phyloP scores from a whole-genome alignment of 2,329 filamentous ascomycete species.

The Sclerotinia glacialis region DNA sequence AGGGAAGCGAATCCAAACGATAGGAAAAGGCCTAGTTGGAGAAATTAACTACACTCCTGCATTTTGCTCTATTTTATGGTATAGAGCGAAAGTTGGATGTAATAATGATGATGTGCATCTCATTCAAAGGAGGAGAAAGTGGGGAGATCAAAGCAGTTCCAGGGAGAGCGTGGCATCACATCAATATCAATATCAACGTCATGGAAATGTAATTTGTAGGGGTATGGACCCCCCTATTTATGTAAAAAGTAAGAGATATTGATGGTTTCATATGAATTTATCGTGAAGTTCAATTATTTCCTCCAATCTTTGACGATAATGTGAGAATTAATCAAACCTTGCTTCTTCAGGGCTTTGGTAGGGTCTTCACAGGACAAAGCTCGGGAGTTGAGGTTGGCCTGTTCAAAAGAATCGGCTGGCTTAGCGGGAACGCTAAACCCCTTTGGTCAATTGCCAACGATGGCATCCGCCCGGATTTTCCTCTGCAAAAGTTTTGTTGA shows the following conservation, averaged over 20 bases:
- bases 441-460: conserved; percentile 17
- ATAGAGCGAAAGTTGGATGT: background rate
- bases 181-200: background rate
- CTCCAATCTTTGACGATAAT: background rate
- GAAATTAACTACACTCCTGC: background rate
- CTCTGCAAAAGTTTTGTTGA: conserved; percentile 15
- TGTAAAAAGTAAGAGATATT: background rate
- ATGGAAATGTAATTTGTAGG: background rate
- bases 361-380: conserved; percentile 12
- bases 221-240: conserved; percentile 5
- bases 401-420: conserved; percentile 16
- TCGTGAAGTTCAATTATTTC: conserved; percentile 1
- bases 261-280: background rate
- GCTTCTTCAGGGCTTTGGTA: conserved; percentile 2
- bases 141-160: background rate
- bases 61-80: background rate
- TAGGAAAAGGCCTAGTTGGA: background rate
- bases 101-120: background rate
- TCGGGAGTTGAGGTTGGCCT: conserved; percentile 16
- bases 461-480: conserved; percentile 18
- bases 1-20: background rate
- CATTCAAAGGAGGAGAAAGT: background rate
- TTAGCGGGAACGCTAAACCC: conserved; percentile 21
- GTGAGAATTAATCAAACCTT: background rate
- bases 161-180: background rate